Base-by-base conservation (phyloP, 805 yeast species). In the Yamadazyma kitorensis region DNA sequence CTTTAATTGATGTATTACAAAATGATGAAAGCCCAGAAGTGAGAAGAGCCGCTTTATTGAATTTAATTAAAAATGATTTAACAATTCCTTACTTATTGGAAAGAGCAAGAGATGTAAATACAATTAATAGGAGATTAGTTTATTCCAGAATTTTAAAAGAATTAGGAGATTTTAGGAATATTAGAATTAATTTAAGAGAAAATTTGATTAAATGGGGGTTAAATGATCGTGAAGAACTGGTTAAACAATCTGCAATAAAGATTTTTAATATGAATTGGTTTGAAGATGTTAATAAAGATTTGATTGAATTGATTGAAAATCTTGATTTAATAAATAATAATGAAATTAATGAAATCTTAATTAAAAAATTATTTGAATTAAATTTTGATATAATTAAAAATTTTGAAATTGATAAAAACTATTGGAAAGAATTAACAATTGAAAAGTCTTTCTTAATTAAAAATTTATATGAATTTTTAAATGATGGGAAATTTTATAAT, bases 11-110 rank as follows among this genome's bases (percentile, higher is more conserved):
- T 8, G 41, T 41, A 4, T 24, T 44, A 27, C 22, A 78, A 48
- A 76, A 82, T 50, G 98, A 91, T 58, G 74, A 86, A 2, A 82
- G 82, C 48, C 80, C 96, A 0, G 98, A 93, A 42, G 96, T 89
- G 1, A 72, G 98, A 45, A 70, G 95, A 40, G 88, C 94, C 0
- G 91, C 91, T 0, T 60, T 88, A 49, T 61, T 82, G 27, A 85
- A 87, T 52, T 55, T 91, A 20, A 77, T 72, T 16, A 81, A 79
- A 45, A 72, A 72, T 26, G 47, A 58, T 3, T 44, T 49, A 1
- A 81, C 88, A 0, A 61, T 76, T 13, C 77, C 82, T 1, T 70
- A 66, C 36, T 61, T 87, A 2, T 61, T 88, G 22, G 93, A 82
- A 51, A 72, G 97, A 39, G 95, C 95, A 0, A 72, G 95, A 37